Conservation (phyloP, 192 early-diverging fungal species). For the Gamsiella multidivaricata region DNA sequence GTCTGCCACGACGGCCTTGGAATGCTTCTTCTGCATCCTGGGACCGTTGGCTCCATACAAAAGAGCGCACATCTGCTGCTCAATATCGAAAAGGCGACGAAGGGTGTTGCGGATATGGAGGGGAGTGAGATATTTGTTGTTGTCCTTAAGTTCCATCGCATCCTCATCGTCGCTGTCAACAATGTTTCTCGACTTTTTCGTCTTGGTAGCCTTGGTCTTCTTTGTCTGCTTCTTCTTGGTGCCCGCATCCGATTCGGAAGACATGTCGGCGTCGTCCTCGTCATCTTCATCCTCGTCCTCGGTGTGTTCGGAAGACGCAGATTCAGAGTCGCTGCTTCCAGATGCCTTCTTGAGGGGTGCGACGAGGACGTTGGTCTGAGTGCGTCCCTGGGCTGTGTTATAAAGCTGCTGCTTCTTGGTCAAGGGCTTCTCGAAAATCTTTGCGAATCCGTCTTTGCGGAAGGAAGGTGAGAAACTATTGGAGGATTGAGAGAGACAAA, state of each 20-base stretch:
- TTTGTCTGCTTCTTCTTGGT: conserved; percentile 34
- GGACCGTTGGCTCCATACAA: conserved; percentile 83
- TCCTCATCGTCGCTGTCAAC: conserved; percentile 49
- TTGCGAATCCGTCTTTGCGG: conserved; percentile 82
- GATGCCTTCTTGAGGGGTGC: conserved; percentile 37
- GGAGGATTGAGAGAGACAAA: conserved; percentile 17
- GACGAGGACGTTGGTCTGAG: conserved; percentile 35
- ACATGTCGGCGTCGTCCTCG: conserved; percentile 53
- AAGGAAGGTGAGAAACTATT: conserved; percentile 78
- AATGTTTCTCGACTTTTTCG: conserved; percentile 55
- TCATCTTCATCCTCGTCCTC: conserved; percentile 41
- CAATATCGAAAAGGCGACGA: conserved; percentile 80
- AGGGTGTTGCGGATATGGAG: conserved; percentile 84
- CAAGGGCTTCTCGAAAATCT: conserved; percentile 62
- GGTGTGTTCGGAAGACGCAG: conserved; percentile 41
- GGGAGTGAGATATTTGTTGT: conserved; percentile 71
- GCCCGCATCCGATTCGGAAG: conserved; percentile 50
- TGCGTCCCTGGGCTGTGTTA: conserved; percentile 43
- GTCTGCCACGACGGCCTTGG: conserved; percentile 66
- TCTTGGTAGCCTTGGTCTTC: conserved; percentile 55
- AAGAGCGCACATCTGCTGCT: conserved; percentile 78
- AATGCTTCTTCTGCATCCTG: conserved; percentile 35
- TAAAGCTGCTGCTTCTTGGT: conserved; percentile 39
- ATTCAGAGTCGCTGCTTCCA: conserved; percentile 28
- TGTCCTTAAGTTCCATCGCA: conserved; percentile 49